Conservation (phyloP, 352 stramenopile species). For the Pythium brachiatum region DNA sequence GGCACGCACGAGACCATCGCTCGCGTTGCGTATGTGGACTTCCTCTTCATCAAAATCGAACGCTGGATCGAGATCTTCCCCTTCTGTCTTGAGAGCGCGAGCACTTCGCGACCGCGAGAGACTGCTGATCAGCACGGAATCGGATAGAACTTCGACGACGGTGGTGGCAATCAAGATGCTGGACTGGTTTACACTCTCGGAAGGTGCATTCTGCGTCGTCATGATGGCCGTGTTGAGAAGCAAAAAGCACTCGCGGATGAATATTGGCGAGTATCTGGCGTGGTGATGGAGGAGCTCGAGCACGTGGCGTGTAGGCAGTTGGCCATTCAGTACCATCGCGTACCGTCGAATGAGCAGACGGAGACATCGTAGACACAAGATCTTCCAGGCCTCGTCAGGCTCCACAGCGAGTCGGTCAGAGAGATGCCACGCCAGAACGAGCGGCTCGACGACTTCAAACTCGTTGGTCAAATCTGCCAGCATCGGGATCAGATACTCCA, state of each 20-base stretch:
- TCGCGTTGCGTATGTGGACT: constrained; percentile 57
- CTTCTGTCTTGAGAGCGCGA: background rate
- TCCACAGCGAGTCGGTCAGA: constrained; percentile 70
- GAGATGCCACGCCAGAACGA: constrained; percentile 80
- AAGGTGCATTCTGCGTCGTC: constrained; percentile 59
- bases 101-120: constrained; percentile 32
- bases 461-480: constrained; percentile 56
- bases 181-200: constrained; percentile 58
- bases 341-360: constrained; percentile 71
- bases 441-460: constrained; percentile 70
- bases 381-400: constrained; percentile 49
- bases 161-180: constrained; percentile 44
- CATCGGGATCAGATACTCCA: constrained; percentile 70
- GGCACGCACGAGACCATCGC: constrained; percentile 64
- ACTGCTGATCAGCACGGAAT: constrained; percentile 49
- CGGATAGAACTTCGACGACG: constrained; percentile 58
- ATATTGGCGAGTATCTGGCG: constrained; percentile 37
- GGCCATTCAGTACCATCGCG: constrained; percentile 75
- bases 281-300: constrained; percentile 63
- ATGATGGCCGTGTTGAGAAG: constrained; percentile 71
- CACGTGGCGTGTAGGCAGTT: constrained; percentile 59
- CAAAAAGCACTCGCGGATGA: constrained; percentile 76
- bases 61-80: constrained; percentile 33
- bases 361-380: constrained; percentile 65
- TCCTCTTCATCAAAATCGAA: constrained; percentile 58